Evolutionary conservation across 2,329 filamentous ascomycete species (phyloP).

Genomic region (Cyclaneusma minus): DNA sequence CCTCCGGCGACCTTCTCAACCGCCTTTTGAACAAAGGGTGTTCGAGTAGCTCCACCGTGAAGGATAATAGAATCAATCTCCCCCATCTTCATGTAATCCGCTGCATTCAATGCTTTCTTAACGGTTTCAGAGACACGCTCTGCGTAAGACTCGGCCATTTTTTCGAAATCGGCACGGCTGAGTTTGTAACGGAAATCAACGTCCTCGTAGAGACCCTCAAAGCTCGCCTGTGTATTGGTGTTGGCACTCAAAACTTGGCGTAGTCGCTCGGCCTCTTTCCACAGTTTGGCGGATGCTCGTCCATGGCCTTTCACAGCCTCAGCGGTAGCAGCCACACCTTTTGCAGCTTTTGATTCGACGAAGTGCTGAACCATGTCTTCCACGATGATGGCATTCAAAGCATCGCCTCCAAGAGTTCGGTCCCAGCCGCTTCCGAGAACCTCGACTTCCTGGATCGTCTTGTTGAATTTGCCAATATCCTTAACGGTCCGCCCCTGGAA

Average conservation of each 20-base stretch:
- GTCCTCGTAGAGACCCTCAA: conserved; percentile 84
- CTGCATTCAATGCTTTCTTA: conserved; percentile 56
- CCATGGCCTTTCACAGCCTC: conserved; percentile 59
- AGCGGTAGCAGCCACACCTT: conserved; percentile 45
- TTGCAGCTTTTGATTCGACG: conserved; percentile 49
- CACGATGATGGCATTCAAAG: conserved; percentile 74
- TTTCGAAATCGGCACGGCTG: conserved; percentile 64
- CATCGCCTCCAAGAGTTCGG: conserved; percentile 73
- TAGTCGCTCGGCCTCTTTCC: conserved; percentile 77
- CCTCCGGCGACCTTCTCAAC: conserved; percentile 63
- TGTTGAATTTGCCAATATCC: conserved; percentile 85
- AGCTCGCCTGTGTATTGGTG: conserved; percentile 60
- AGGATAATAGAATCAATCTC: conserved; percentile 86
- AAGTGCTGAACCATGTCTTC: conserved; percentile 80
- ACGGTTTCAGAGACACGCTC: conserved; percentile 55
- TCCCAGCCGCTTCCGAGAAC: conserved; percentile 83
- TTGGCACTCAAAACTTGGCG: conserved; percentile 91
- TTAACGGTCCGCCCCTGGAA: conserved; percentile 86
- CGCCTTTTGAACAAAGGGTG: conserved; percentile 84
- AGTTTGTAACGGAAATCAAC: conserved; percentile 90
- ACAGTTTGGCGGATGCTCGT: conserved; percentile 75
- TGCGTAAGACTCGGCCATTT: conserved; percentile 52
- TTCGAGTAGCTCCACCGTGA: conserved; percentile 78
- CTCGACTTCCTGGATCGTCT: conserved; percentile 90
- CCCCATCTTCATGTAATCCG: conserved; percentile 53